These are phyloP conservation scores for Apium graveolens DNA, from an alignment of 129 eudicot species.

Conservation along the genomic window DNA sequence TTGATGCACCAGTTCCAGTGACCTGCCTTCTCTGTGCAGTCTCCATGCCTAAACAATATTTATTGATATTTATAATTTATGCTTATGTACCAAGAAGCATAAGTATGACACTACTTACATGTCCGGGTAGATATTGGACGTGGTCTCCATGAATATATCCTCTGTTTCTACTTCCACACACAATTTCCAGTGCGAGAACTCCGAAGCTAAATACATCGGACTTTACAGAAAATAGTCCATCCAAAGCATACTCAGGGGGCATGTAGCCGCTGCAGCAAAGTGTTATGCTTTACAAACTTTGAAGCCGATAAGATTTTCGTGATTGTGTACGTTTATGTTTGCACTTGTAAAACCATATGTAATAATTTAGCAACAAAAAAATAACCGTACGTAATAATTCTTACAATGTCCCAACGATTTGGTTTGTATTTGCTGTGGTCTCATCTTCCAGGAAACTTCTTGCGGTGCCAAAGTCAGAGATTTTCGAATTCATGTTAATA, in stretches of 20 bases:
- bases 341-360: neutral
- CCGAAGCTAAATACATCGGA: slow-evolving; percentile 9
- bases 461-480: slow-evolving; percentile 7
- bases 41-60: neutral
- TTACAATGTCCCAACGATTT: slow-evolving; percentile 7
- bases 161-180: slow-evolving; percentile 5
- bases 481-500: slow-evolving; percentile 1
- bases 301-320: neutral
- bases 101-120: neutral
- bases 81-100: neutral
- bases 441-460: slow-evolving; percentile 3
- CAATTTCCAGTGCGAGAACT: neutral
- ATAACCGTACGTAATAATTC: neutral
- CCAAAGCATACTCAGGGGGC: slow-evolving; percentile 5
- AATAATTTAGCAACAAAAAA: too few relatives aligned
- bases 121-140: neutral
- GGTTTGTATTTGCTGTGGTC: slow-evolving; percentile 2
- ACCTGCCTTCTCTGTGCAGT: slow-evolving; percentile 3
- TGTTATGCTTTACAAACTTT: neutral
- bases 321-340: neutral
- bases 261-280: slow-evolving; percentile 5
- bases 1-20: neutral
- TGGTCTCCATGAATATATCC: neutral
- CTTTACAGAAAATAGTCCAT: slow-evolving; percentile 6
- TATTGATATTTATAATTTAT: neutral